Conservation (phyloP, 768 basidiomycete species). For the Panaeolus cyanescens region DNA sequence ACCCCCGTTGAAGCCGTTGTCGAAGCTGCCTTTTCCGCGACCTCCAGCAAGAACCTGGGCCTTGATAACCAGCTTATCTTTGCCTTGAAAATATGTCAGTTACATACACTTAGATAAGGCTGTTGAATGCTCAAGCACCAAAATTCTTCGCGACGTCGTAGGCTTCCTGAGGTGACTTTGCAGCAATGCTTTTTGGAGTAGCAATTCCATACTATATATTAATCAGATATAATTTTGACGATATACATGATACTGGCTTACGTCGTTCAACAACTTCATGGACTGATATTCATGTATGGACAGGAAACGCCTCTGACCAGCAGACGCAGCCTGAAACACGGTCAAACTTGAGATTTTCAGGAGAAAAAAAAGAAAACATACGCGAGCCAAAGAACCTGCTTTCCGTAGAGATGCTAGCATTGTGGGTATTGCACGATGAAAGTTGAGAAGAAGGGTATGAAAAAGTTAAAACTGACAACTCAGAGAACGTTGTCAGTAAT, state of each 20-base stretch:
- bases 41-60: conserved; percentile 99
- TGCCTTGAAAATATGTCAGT: conserved; percentile 44
- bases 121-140: conserved; percentile 54
- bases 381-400: conserved; percentile 65
- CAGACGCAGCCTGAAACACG: conserved; percentile 57
- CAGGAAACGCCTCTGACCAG: conserved; percentile 86
- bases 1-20: conserved; percentile 95
- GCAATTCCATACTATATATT: conserved; percentile 86
- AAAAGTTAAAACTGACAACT: conserved; percentile 19
- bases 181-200: conserved; percentile 88
- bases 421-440: conserved; percentile 19
- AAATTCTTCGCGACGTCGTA: conserved; percentile 87
- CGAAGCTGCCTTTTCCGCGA: conserved; percentile 96
- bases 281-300: conserved; percentile 99
- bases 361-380: conserved; percentile 30
- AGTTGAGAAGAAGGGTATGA: conserved; percentile 21
- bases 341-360: conserved; percentile 8
- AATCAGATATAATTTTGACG: conserved; percentile 4
- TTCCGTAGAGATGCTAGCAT: conserved; percentile 75
- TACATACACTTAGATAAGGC: conserved; percentile 4
- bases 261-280: conserved; percentile 91
- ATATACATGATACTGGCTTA: conserved; percentile 33
- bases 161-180: conserved; percentile 88
- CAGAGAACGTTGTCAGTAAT: conserved; percentile 1
- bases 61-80: conserved; percentile 89